Evolutionary conservation across 2,329 filamentous ascomycete species (phyloP).

Genomic region (Dactylellina cionopaga): DNA sequence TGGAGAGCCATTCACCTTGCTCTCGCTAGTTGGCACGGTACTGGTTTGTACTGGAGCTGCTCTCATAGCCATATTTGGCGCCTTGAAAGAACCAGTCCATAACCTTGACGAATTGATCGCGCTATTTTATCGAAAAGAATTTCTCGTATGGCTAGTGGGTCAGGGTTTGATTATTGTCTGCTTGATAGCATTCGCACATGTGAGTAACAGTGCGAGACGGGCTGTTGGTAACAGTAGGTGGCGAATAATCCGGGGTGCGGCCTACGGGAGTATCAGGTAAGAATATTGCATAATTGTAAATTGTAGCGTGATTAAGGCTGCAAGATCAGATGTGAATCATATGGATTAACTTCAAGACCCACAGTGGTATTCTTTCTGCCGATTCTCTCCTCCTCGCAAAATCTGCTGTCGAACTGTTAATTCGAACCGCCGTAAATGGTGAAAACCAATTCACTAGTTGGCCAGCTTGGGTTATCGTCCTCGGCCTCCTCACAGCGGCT

Average conservation of each 20-base stretch:
- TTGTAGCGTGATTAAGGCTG: neutral
- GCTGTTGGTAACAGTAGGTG: slow-evolving; percentile 66
- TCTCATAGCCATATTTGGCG: slow-evolving; percentile 91
- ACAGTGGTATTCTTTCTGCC: slow-evolving; percentile 85
- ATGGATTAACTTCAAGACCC: neutral
- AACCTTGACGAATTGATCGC: slow-evolving; percentile 81
- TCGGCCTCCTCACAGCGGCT: slow-evolving; percentile 81
- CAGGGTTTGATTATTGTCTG: slow-evolving; percentile 77
- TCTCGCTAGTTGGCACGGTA: slow-evolving; percentile 88
- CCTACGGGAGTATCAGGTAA: slow-evolving; percentile 80
- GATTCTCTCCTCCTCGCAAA: slow-evolving; percentile 94
- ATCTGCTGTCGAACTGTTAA: slow-evolving; percentile 92
- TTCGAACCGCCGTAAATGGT: slow-evolving; percentile 83
- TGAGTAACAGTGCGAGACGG: slow-evolving; percentile 51
- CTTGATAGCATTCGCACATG: slow-evolving; percentile 62
- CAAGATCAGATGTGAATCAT: neutral
- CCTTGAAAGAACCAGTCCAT: slow-evolving; percentile 91
- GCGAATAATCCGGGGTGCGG: slow-evolving; percentile 76
- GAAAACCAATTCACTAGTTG: slow-evolving; percentile 94
- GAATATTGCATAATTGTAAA: neutral
- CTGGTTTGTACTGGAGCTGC: slow-evolving; percentile 89
- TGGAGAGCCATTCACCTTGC: slow-evolving; percentile 90
- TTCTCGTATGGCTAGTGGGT: slow-evolving; percentile 87
- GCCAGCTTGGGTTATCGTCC: slow-evolving; percentile 91
- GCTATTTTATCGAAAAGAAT: slow-evolving; percentile 77